These are phyloP conservation scores for Pythium myriotylum DNA, from an alignment of 352 stramenopile species.

Conservation along the genomic window DNA sequence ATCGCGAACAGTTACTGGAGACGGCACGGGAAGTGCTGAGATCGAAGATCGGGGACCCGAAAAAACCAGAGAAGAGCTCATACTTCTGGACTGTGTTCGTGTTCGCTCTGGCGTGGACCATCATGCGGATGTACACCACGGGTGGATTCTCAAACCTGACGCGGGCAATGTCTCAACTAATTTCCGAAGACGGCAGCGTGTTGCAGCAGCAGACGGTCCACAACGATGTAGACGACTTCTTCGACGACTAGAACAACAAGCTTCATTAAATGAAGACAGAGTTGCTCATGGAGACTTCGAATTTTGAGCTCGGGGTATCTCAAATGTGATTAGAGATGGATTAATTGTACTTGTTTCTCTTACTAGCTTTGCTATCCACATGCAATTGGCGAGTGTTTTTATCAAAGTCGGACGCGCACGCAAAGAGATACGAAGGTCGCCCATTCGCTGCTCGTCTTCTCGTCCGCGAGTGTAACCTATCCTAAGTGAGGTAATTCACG, in stretches of 20 bases:
- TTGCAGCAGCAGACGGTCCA: conserved; percentile 4
- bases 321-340: neutral
- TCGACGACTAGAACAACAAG: conserved; percentile 36
- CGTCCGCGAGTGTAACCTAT: conserved; percentile 7
- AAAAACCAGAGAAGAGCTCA: conserved; percentile 35
- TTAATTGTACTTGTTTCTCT: conserved; percentile 37
- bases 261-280: no score
- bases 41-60: conserved; percentile 42
- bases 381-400: conserved; percentile 21
- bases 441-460: neutral
- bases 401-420: conserved; percentile 1
- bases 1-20: conserved; percentile 74
- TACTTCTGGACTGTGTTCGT: conserved; percentile 63
- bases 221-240: conserved; percentile 43
- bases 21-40: conserved; percentile 68
- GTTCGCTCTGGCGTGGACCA: conserved; percentile 63
- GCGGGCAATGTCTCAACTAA: conserved; percentile 2
- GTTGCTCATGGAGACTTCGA: no score
- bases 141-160: conserved; percentile 47
- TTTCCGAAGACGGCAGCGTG: neutral
- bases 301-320: neutral
- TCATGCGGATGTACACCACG: conserved; percentile 71
- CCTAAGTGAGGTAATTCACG: conserved; percentile 15
- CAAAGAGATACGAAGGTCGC: neutral
- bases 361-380: conserved; percentile 29